These are phyloP conservation scores for Carex kokanica DNA, from an alignment of 176 grass and related monocot species.

Conservation along the genomic window DNA sequence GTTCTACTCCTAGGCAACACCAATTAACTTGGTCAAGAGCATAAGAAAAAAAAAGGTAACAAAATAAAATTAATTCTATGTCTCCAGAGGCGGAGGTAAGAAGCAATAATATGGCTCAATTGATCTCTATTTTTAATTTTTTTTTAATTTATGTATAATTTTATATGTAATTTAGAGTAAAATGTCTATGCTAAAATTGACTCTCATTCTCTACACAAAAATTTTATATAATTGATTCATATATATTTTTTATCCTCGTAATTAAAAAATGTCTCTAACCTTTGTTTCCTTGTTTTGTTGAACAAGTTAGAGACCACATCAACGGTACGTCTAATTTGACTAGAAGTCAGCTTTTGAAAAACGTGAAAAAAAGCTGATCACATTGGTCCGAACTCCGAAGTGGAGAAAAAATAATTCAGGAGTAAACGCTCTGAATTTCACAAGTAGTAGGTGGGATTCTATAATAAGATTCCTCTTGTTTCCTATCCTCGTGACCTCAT, in stretches of 20 bases:
- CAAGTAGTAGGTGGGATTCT: not conserved
- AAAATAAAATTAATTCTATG: not conserved
- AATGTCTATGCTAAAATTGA: too few relatives aligned
- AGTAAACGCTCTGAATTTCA: not conserved
- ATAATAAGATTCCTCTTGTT: not conserved
- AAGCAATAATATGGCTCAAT: too few relatives aligned
- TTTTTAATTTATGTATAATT: too few relatives aligned
- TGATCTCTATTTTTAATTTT: too few relatives aligned
- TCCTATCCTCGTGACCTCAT: too few relatives aligned
- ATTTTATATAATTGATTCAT: too few relatives aligned
- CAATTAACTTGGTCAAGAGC: too few relatives aligned
- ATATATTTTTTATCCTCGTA: too few relatives aligned
- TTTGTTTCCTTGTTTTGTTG: not conserved
- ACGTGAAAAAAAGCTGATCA: not conserved
- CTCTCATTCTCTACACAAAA: too few relatives aligned
- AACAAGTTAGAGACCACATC: not conserved
- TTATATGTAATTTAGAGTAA: too few relatives aligned
- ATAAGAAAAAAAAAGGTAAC: not conserved
- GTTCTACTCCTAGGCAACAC: too few relatives aligned
- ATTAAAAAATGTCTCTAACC: too few relatives aligned
- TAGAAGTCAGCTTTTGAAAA: not conserved
- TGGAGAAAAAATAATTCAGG: not conserved
- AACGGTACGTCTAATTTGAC: not conserved
- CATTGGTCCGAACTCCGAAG: not conserved
- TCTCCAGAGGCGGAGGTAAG: not conserved